A percentile compares a stretch with the other conserved stretches of the same genome.
These are phyloP conservation scores for Colletotrichum graminicola DNA, from an alignment of 2,329 filamentous ascomycete genomes.

Conservation along the genomic window DNA sequence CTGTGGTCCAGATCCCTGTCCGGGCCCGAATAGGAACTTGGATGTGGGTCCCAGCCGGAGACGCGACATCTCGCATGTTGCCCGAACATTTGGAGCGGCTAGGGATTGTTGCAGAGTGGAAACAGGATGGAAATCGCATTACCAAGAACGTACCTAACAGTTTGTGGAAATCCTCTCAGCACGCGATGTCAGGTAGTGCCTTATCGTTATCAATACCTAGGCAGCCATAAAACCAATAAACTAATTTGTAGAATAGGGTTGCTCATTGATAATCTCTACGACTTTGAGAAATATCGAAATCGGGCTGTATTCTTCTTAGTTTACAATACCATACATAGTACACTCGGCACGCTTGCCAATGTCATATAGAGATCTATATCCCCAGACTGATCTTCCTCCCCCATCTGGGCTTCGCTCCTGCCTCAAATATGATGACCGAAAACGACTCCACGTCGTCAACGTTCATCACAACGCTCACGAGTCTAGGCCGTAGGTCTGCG, in stretches of 20 bases:
- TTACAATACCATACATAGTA: conserved; percentile 40
- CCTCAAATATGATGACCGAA: background rate
- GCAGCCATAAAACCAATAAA: background rate
- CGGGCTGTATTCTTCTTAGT: conserved; percentile 36
- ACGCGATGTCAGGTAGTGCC: background rate
- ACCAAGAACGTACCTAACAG: background rate
- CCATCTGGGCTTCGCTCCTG: background rate
- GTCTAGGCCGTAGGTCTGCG: conserved; percentile 55
- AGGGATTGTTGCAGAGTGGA: background rate
- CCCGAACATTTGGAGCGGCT: background rate
- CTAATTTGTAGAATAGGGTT: background rate
- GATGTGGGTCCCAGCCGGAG: background rate
- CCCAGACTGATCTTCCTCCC: background rate
- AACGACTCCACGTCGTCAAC: background rate
- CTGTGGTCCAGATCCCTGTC: rapidly evolving
- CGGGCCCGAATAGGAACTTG: background rate
- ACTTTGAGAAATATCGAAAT: background rate
- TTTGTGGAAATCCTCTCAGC: too few relatives aligned
- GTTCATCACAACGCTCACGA: conserved; percentile 24
- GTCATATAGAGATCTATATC: conserved; percentile 8
- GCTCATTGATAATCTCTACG: background rate
- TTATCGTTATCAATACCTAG: background rate
- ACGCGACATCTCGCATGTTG: background rate
- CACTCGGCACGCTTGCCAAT: conserved; percentile 21
- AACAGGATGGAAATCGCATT: background rate